Evolutionary conservation across 768 basidiomycete genomes (phyloP).

Genomic region (Clavulina sp.): DNA sequence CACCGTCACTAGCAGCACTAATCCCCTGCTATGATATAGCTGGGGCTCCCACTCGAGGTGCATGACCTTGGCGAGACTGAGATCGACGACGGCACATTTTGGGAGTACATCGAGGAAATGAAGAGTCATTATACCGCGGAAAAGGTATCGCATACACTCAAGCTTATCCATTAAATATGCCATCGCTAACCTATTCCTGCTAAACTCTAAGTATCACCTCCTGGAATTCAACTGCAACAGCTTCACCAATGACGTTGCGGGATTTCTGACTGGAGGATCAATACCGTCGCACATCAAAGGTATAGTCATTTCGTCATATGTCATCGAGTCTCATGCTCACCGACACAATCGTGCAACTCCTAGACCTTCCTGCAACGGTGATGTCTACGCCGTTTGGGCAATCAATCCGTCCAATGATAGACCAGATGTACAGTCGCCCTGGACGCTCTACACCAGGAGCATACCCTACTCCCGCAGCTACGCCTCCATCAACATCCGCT

Average conservation of each 20-base stretch:
- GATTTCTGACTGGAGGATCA: constrained; percentile 67
- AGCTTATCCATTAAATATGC: neutral
- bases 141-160: constrained; percentile 35
- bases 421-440: constrained; percentile 57
- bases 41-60: constrained; percentile 53
- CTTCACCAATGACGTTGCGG: constrained; percentile 77
- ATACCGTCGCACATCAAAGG: constrained; percentile 76
- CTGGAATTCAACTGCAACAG: constrained; percentile 92
- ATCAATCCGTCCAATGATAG: constrained; percentile 76
- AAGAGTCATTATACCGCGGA: constrained; percentile 72
- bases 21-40: constrained; percentile 24
- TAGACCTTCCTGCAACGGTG: constrained; percentile 68
- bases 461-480: constrained; percentile 12
- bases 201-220: constrained; percentile 64
- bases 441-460: constrained; percentile 24
- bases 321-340: neutral
- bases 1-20: neutral
- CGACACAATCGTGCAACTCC: no score
- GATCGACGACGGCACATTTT: constrained; percentile 69
- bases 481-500: constrained; percentile 17
- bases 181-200: neutral
- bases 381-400: constrained; percentile 79
- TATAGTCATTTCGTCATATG: constrained; percentile 14
- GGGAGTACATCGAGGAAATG: constrained; percentile 67
- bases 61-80: constrained; percentile 64